Base-by-base conservation (phyloP, 345 rosid species). In the Garcia nutans region DNA sequence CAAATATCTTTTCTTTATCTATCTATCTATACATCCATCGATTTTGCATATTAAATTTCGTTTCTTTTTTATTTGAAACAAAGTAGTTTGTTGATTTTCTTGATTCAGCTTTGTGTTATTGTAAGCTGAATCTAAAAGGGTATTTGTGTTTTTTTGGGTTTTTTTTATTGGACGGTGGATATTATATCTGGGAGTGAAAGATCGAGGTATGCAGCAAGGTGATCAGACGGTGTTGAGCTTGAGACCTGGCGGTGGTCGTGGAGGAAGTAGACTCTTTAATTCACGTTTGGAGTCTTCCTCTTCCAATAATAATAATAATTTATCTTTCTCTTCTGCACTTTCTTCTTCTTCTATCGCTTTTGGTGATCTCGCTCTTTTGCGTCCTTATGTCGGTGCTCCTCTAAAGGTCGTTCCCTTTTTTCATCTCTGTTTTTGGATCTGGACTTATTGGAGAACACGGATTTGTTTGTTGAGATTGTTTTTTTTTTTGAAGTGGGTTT, bases 171-270 rank as follows among this genome's bases (percentile, higher is more conserved):
- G 70, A 74, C 82, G 77, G 80, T 31, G 77, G 79, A 75, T 83
- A 81, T 86, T 82, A 45, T 72, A 80, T 80, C 73, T 19, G 55
- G 17, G 70, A 64, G 77, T 59, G 76, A 71, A 76, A 70, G 83
- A 84, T 80, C 87, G 85, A 85, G 93, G 85, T 85, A 96, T 96
- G 99, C 97, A 93, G 94, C 98, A 92, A 26, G 88, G 93, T 82
- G 97, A 96, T 88, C 91, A 86, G 78, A 80, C 97, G 88, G 93
- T 89, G 83, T 82, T 93, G 87, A 96, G 94, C 89, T 96, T 96
- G 91, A 96, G 99, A 82, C 99, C 98, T 88, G 99, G 98, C 82
- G 99, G 98, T 86, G 98, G 99, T 86, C 96, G 98, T 76, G 93
- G 96, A 77, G 93, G 96, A 47, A 87, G 84, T 85, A 90, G 96